Percentiles rank a stretch among this genome's conserved stretches.
Conservation (phyloP, 352 stramenopile genomes). For the Pythium dissimile region DNA sequence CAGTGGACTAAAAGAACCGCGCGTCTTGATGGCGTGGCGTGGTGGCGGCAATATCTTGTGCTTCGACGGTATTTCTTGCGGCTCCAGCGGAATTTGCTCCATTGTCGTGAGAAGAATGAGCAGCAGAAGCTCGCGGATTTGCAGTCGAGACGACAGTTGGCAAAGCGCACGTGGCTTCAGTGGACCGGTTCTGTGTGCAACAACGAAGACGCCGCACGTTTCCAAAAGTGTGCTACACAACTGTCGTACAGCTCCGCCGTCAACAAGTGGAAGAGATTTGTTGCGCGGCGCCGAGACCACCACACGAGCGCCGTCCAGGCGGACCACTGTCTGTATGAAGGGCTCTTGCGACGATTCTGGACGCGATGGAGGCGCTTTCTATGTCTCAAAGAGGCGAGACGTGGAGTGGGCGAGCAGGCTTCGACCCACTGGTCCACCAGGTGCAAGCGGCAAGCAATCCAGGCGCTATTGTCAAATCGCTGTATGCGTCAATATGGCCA, state of each 20-base stretch:
- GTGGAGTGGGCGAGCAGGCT: background rate
- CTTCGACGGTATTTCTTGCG: background rate
- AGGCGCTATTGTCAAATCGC: background rate
- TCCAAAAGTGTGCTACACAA: background rate
- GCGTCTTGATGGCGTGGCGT: background rate
- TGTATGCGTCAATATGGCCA: conserved; percentile 1
- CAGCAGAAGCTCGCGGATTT: too few species aligned
- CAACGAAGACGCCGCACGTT: background rate
- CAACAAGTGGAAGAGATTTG: conserved; percentile 11
- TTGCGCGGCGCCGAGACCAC: background rate
- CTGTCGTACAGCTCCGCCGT: conserved; percentile 1
- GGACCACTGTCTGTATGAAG: conserved; percentile 11
- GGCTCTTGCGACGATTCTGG: conserved; percentile 14
- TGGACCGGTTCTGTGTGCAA: conserved; percentile 5
- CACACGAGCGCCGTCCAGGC: conserved; percentile 3
- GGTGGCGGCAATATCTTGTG: background rate
- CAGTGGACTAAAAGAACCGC: background rate
- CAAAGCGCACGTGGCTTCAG: background rate
- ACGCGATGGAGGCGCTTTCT: background rate
- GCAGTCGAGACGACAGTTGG: too few species aligned
- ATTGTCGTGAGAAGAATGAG: background rate
- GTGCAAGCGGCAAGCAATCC: background rate
- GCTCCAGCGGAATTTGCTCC: background rate
- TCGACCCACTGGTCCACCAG: background rate
- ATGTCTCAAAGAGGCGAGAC: background rate